Conservation (phyloP, 306 rosid genomes). For the Biancaea sappan region DNA sequence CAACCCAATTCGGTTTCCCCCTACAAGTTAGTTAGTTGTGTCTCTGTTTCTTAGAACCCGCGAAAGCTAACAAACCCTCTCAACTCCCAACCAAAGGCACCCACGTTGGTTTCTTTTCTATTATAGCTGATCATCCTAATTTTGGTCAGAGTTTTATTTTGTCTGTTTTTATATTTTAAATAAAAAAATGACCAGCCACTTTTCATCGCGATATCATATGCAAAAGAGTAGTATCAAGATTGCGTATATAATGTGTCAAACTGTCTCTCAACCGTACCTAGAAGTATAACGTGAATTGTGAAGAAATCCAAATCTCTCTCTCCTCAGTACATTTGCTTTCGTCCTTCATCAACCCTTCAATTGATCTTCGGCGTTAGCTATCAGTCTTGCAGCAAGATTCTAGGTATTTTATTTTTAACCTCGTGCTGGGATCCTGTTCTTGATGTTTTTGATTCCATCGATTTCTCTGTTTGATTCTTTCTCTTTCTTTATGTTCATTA, state of each 20-base stretch:
- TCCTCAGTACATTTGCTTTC: background rate
- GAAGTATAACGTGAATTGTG: background rate
- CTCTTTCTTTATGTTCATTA: background rate
- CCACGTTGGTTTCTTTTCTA: background rate
- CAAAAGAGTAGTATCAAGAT: background rate
- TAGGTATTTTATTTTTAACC: background rate
- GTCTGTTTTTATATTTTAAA: background rate
- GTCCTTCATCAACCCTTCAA: background rate
- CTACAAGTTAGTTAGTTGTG: background rate
- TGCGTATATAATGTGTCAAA: background rate
- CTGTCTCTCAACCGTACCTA: background rate
- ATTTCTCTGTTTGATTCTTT: background rate
- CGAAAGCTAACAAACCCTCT: background rate
- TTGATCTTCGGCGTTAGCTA: background rate
- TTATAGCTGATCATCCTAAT: background rate
- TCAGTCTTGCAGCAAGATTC: background rate
- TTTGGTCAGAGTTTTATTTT: background rate
- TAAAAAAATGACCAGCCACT: background rate
- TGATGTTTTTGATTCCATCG: background rate
- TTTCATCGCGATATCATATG: background rate
- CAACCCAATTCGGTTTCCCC: background rate
- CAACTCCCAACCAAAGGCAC: constrained; percentile 9
- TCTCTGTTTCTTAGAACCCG: background rate
- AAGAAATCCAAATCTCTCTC: background rate
- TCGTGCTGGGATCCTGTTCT: background rate